Percentiles rank a stretch among this genome's conserved stretches.
These are phyloP conservation scores for Parmales sp. DNA, from an alignment of 108 stramenopile species.

Conservation along the genomic window DNA sequence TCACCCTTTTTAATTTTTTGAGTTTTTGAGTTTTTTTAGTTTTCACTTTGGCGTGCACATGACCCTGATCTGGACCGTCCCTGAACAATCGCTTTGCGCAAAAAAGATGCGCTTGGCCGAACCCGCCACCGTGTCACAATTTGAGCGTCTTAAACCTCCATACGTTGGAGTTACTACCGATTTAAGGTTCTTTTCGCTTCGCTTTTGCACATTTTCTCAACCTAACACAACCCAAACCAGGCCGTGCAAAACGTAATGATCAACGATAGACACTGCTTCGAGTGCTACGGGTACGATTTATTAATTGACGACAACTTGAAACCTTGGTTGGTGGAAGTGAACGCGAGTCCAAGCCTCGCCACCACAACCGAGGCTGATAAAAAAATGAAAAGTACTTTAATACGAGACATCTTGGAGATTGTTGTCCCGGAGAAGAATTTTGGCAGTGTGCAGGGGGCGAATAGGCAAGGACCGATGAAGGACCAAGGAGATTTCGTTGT, in stretches of 20 bases:
- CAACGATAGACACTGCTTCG: conserved; percentile 70
- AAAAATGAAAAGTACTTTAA: conserved; percentile 30
- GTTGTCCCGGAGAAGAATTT: conserved; percentile 23
- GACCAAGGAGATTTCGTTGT: conserved; percentile 11
- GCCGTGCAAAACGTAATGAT: conserved; percentile 52
- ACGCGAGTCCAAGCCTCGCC: conserved; percentile 61
- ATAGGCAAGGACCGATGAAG: neutral
- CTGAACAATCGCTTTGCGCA: too few species aligned
- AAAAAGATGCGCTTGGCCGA: too few species aligned
- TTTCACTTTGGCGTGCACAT: too few species aligned
- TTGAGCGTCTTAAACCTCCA: too few species aligned
- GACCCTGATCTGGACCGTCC: too few species aligned
- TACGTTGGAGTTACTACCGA: too few species aligned
- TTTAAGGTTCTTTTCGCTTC: conserved; percentile 28
- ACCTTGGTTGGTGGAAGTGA: conserved; percentile 82
- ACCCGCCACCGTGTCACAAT: too few species aligned
- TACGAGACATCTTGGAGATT: conserved; percentile 32
- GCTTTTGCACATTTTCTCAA: conserved; percentile 23
- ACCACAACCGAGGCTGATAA: conserved; percentile 29
- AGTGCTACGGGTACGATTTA: conserved; percentile 75
- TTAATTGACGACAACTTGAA: conserved; percentile 59
- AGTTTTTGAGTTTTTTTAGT: too few species aligned
- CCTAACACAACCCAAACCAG: conserved; percentile 19
- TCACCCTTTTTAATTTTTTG: too few species aligned
- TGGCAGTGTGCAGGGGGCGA: neutral